Evolutionary conservation across 1,284 basidiomycete genomes (phyloP), one percentile per base, ranked within the genome.

Genomic region (Ceratobasidium sp.): DNA sequence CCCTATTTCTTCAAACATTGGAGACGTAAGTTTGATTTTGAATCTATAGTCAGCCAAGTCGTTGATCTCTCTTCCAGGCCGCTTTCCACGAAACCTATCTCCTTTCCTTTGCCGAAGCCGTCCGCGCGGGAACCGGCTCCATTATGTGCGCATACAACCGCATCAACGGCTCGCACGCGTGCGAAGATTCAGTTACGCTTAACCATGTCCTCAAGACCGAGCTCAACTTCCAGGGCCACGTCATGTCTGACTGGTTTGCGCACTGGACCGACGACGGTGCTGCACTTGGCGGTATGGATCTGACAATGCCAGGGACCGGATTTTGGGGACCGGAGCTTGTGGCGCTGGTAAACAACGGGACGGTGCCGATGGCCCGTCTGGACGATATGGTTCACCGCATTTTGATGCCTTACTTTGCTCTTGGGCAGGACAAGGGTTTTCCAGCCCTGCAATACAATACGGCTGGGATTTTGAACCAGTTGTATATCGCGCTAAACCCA

Each of bases 151-250:
- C 89, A n/a, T 92, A 92, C 84, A 90, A 83, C 53, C 79, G 53
- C 61, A 61, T 95, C 83, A 96, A 97, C 84, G 91, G 90, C 53
- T 94, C 93, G 0, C 93, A 91, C 79, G 91, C 94, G 0, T 96
- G 94, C 84, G 91, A 95, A 83, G 95, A 94, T 83, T 88, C 91
- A 82, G 89, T 91, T 81, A 88, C 91, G 53, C 85, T 95, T 83
- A 96, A 95, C 85, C 89, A 91, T 76, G 88, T 96, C 56, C 87
- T 97, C 79, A 96, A 96, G 86, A 86, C 87, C 33, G 94, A 96
- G 85, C 90, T 89, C 46, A 83, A 84, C 60, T 89, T 89, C 83
- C 85, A 88, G 72, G 88, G 88, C 28, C 86, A 85, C 83, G 86
- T 84, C 81, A 85, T 86, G 39, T 82, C 81, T 33, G 81, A 83